A percentile compares a stretch with the other conserved stretches of the same genome.
Evolutionary conservation across 352 stramenopile species (phyloP).

Genomic region (Discostella stelligera): DNA sequence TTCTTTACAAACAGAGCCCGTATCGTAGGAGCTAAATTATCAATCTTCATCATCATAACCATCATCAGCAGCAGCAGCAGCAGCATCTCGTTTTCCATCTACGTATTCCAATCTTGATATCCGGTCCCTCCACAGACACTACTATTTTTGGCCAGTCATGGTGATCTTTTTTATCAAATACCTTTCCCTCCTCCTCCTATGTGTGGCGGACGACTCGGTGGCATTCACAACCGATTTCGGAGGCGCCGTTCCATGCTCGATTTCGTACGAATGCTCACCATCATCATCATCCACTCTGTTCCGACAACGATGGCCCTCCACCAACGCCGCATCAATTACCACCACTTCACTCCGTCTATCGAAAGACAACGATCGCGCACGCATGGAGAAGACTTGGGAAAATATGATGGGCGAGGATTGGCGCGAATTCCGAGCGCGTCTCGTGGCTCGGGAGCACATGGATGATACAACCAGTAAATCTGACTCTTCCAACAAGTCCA

Average conservation of each 20-base stretch:
- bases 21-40: no score
- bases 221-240: background rate
- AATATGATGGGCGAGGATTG: slow-evolving; percentile 77
- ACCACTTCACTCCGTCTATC: slow-evolving; percentile 13
- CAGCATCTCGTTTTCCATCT: slow-evolving; percentile 3
- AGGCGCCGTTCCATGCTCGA: background rate
- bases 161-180: slow-evolving; percentile 5
- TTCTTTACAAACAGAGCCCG: no score
- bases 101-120: background rate
- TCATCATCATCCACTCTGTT: background rate
- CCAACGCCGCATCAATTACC: background rate
- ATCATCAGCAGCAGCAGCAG: no score
- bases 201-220: background rate
- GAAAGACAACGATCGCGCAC: slow-evolving; percentile 68
- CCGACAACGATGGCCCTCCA: background rate
- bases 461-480: slow-evolving; percentile 18
- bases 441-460: slow-evolving; percentile 64
- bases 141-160: slow-evolving; percentile 1
- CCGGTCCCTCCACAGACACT: background rate
- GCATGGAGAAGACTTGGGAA: slow-evolving; percentile 72
- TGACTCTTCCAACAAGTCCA: slow-evolving; percentile 21
- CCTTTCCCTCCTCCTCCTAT: slow-evolving; percentile 3
- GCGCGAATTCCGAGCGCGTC: slow-evolving; percentile 74
- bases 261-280: background rate
- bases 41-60: no score